Base-by-base conservation (phyloP, 768 basidiomycete genomes). In the Rickenella mellea region DNA sequence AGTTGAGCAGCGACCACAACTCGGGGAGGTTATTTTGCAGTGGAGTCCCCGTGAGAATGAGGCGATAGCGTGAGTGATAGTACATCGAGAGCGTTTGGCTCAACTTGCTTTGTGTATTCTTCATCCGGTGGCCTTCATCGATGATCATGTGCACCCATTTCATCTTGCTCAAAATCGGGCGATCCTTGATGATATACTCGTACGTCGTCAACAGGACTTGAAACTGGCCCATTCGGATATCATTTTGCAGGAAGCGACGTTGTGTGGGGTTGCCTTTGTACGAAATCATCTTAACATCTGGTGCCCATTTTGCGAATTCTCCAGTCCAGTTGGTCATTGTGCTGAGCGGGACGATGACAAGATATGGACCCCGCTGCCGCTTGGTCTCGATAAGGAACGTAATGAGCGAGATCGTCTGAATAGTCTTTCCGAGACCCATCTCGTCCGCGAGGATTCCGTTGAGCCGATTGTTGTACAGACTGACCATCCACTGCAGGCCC, bases 111-210 rank as follows among this genome's bases (percentile, higher is more conserved):
- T 64, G 90, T 11, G 80, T 92, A 57, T 97, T 96, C 68, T 97
- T 97, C 90, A 96, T 91, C 56, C 92, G 86, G 62, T 96, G 92
- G 51, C 92, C 92, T 72, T 97, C 92, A 57, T 97, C 91, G 49
- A 97, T 92, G 60, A 97, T 94, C 89, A 93, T 94, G 58, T 97
- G 93, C 6, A 93, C 63, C 92, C 92, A 97, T 57, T 89, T 91
- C 52, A 91, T 75, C 66, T 92, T 91, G 62, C 83, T 80, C 25
- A 97, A 68, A 45, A 83, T 60, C 2, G 87, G 86, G n/a, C 89
- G 80, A 60, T 97, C 93, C 66, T 92, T 92, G 73, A 94, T 96
- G 61, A 97, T 91, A 55, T 96, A 97, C 57, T 96, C 92, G 57
- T 94, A 97, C 0, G 92, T 97, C 11, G 93, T 97, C 41, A 97